phyloP scores from a whole-genome alignment of 2,329 filamentous ascomycete species.

The Microcera coccophila region DNA sequence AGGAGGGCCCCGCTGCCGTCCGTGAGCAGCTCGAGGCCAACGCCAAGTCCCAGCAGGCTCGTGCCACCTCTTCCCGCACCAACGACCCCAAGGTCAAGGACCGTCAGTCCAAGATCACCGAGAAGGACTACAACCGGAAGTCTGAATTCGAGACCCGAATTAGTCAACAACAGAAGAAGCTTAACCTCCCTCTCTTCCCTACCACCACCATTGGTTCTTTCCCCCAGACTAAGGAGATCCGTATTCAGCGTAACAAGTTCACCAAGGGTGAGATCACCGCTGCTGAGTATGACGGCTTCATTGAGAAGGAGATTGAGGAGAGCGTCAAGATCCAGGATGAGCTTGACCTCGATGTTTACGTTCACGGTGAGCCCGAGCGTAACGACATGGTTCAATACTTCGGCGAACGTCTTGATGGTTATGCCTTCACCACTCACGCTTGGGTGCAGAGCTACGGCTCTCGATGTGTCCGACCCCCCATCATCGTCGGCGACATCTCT shows the following conservation, averaged over 20 bases:
- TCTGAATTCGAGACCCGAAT: conserved; percentile 83
- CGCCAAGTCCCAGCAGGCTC: conserved; percentile 87
- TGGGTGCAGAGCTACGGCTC: conserved; percentile 99
- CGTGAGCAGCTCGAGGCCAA: conserved; percentile 91
- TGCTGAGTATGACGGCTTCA: conserved; percentile 96
- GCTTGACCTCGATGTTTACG: conserved; percentile 92
- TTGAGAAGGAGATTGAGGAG: conserved; percentile 95
- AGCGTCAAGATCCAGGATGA: conserved; percentile 97
- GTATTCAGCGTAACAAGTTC: conserved; percentile 94
- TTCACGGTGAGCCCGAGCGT: conserved; percentile 98
- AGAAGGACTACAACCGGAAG: conserved; percentile 86
- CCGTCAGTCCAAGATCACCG: conserved; percentile 81
- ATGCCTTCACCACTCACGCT: conserved; percentile 97
- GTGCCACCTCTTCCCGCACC: conserved; percentile 87
- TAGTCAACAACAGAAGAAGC: conserved; percentile 81
- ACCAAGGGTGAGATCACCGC: conserved; percentile 96
- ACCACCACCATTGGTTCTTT: conserved; percentile 99
- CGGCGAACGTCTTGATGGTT: conserved; percentile 92
- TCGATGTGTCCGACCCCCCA: conserved; percentile 95
- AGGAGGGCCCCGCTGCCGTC: conserved; percentile 82
- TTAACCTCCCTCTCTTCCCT: conserved; percentile 94
- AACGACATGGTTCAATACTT: conserved; percentile 99
- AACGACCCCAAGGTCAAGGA: conserved; percentile 98
- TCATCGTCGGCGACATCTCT: conserved; percentile 98
- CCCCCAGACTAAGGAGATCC: conserved; percentile 99